Evolutionary conservation across 108 stramenopile species (phyloP).

Genomic region (Skeletonema grethae): DNA sequence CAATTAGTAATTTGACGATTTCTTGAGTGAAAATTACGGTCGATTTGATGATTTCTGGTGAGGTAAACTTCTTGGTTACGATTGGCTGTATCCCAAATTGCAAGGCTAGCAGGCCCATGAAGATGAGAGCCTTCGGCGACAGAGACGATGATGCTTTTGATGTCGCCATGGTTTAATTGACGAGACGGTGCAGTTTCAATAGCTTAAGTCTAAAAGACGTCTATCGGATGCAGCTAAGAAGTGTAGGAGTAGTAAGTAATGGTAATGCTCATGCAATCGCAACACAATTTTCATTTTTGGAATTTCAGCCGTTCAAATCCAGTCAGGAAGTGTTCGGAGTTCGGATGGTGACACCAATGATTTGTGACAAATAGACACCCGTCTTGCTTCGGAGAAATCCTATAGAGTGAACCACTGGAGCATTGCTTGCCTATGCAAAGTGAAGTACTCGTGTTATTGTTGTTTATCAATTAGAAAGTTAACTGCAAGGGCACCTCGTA

Average conservation of each 20-base stretch:
- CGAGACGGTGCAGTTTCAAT: too few relatives aligned
- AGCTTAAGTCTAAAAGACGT: too few relatives aligned
- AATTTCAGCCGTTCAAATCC: too few relatives aligned
- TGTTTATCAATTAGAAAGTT: not conserved
- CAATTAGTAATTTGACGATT: conserved; percentile 58
- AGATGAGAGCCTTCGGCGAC: conserved; percentile 44
- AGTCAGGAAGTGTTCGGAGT: not conserved
- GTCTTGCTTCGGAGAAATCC: not conserved
- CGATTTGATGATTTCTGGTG: conserved; percentile 60
- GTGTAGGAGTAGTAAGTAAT: too few relatives aligned
- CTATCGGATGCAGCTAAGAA: too few relatives aligned
- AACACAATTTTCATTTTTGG: too few relatives aligned
- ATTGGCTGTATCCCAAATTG: conserved; percentile 94
- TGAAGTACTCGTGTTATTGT: too few relatives aligned
- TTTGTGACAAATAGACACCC: too few relatives aligned
- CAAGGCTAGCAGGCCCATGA: conserved; percentile 76
- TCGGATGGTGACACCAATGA: too few relatives aligned
- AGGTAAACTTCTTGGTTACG: conserved; percentile 72
- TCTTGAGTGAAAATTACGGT: conserved; percentile 85
- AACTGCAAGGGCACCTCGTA: not conserved
- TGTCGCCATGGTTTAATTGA: not conserved
- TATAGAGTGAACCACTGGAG: not conserved
- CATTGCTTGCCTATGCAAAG: too few relatives aligned
- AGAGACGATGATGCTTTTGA: conserved; percentile 18
- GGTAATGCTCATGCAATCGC: too few relatives aligned